These are phyloP conservation scores for Euphorbia peplus DNA, from an alignment of 345 rosid species.

Conservation along the genomic window DNA sequence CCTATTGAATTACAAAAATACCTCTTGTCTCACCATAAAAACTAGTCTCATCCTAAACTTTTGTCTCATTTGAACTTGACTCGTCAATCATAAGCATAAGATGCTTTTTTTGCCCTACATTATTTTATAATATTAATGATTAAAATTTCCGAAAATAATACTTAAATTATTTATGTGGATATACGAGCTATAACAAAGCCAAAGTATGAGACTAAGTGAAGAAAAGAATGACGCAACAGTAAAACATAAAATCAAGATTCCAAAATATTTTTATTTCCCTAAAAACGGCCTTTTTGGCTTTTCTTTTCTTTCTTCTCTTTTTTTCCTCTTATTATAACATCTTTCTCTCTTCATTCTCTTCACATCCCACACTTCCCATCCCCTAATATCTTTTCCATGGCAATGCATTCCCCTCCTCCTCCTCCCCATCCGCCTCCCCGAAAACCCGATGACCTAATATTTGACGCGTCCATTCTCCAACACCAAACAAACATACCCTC, in stretches of 20 bases:
- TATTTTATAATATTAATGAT: too few relatives aligned
- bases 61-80: too few relatives aligned
- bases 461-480: slow-evolving; percentile 56
- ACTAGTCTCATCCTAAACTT: too few relatives aligned
- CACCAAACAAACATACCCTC: slow-evolving; percentile 51
- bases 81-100: too few relatives aligned
- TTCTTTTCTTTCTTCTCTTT: background rate
- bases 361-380: background rate
- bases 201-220: background rate
- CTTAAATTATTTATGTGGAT: too few relatives aligned
- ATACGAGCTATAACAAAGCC: background rate
- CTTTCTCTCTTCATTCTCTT: background rate
- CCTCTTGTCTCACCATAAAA: too few relatives aligned
- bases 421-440: too few relatives aligned
- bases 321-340: background rate
- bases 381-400: background rate
- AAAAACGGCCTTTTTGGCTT: too few relatives aligned
- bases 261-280: background rate
- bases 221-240: slow-evolving; percentile 30
- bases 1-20: too few relatives aligned
- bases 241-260: slow-evolving; percentile 5
- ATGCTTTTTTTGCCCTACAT: too few relatives aligned
- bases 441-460: too few relatives aligned
- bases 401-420: slow-evolving; percentile 5
- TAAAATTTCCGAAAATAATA: too few relatives aligned